These are phyloP conservation scores for Rosa hybrid DNA, from an alignment of 331 rosid genomes.

Conservation along the genomic window DNA sequence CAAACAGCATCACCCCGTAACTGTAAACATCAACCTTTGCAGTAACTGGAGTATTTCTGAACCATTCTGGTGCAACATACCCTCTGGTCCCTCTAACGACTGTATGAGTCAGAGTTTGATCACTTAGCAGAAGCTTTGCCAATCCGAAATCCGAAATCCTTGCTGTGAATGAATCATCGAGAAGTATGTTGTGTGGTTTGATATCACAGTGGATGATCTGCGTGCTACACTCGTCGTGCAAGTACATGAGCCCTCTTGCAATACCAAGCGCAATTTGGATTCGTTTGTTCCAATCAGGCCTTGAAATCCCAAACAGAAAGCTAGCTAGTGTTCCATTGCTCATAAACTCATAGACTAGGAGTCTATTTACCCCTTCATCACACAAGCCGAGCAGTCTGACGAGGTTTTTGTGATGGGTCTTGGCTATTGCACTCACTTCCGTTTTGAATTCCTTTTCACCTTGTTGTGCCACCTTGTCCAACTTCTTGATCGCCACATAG, in stretches of 20 bases:
- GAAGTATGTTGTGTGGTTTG: too few relatives aligned
- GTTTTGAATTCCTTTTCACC: conserved; percentile 39
- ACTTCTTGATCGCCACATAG: conserved; percentile 38
- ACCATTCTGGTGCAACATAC: conserved; percentile 43
- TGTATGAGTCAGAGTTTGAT: conserved; percentile 34
- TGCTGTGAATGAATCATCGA: too few relatives aligned
- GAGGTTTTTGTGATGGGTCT: conserved; percentile 32
- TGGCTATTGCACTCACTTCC: conserved; percentile 23
- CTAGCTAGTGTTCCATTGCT: conserved; percentile 30
- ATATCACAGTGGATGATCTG: too few relatives aligned
- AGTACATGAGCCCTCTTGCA: conserved; percentile 36
- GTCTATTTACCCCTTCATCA: conserved; percentile 22
- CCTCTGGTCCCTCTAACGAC: conserved; percentile 39
- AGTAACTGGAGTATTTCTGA: conserved; percentile 26
- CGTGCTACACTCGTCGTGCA: conserved; percentile 33
- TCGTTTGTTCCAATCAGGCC: conserved; percentile 34
- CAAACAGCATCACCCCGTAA: conserved; percentile 33
- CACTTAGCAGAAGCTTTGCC: conserved; percentile 39
- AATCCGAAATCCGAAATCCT: conserved; percentile 12
- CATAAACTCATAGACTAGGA: conserved; percentile 31
- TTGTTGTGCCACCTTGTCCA: conserved; percentile 36
- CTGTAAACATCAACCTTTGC: conserved; percentile 39
- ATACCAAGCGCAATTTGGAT: conserved; percentile 33
- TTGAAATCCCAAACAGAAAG: conserved; percentile 29
- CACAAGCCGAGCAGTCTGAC: conserved; percentile 32